A percentile compares a stretch with the other conserved stretches of the same genome.
Conservation (phyloP, 23 red algal species). For the Gracilaria gracilis region DNA sequence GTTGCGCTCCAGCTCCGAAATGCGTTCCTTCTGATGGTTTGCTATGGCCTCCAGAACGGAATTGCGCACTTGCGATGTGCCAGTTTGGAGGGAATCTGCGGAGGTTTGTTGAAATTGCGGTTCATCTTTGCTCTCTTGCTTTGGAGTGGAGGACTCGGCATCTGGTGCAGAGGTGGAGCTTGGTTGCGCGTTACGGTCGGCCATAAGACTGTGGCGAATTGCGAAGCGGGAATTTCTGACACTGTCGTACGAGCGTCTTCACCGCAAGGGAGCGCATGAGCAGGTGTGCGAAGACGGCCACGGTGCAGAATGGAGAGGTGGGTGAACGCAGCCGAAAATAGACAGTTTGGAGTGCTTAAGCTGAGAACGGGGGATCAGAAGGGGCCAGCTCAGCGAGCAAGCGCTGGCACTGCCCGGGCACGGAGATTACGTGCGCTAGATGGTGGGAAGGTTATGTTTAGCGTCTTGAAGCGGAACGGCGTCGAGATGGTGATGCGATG, state of each 20-base stretch:
- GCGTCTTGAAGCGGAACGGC: not conserved
- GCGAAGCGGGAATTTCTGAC: slow-evolving; percentile 7
- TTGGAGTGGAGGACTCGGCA: slow-evolving; percentile 9
- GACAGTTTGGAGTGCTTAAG: not conserved
- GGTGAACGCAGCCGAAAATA: not conserved
- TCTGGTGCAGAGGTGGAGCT: slow-evolving; percentile 30
- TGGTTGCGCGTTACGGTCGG: slow-evolving; percentile 43
- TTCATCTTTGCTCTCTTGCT: slow-evolving; percentile 18
- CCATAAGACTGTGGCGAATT: slow-evolving; percentile 24
- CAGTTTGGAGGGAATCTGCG: not conserved
- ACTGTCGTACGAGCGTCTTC: slow-evolving; percentile 6
- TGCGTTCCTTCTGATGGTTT: slow-evolving; percentile 65
- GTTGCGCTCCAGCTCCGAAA: slow-evolving; percentile 74
- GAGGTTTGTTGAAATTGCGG: slow-evolving; percentile 7
- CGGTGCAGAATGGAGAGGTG: not conserved
- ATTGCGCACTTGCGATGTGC: slow-evolving; percentile 50
- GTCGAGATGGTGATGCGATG: not conserved
- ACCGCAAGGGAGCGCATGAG: slow-evolving; percentile 23
- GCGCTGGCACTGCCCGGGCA: not conserved
- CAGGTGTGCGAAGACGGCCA: slow-evolving; percentile 11
- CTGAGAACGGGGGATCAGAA: not conserved
- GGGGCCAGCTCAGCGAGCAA: not conserved
- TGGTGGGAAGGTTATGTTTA: not conserved
- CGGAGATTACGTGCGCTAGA: not conserved
- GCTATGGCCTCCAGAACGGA: slow-evolving; percentile 71